Conservation (phyloP, 73 alveolate genomes). For the Paramecium caudatum region DNA sequence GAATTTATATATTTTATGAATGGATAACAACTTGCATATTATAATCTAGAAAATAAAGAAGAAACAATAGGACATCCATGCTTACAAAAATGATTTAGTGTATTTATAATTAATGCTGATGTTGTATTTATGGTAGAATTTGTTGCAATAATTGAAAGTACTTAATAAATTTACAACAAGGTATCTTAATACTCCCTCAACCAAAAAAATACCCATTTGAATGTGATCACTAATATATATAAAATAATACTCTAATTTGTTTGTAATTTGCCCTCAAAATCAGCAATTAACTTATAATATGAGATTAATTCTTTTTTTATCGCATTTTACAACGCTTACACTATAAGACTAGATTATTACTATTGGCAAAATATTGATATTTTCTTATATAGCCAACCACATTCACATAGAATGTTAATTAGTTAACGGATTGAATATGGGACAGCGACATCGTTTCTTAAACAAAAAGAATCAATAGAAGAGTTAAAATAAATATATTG, state of each 20-base stretch:
- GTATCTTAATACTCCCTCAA: conserved; percentile 14
- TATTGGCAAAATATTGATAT: conserved; percentile 23
- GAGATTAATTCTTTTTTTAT: conserved; percentile 65
- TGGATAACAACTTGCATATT: conserved; percentile 62
- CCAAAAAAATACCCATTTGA: conserved; percentile 30
- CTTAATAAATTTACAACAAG: conserved; percentile 36
- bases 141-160: conserved; percentile 43
- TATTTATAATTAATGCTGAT: conserved; percentile 6
- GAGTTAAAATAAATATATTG: conserved; percentile 51
- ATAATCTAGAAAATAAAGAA: neutral
- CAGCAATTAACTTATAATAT: conserved; percentile 73
- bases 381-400: conserved; percentile 72
- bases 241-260: neutral
- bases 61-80: conserved; percentile 72
- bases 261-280: conserved; percentile 43
- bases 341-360: conserved; percentile 5
- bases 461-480: conserved; percentile 27
- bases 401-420: conserved; percentile 54
- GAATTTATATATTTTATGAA: conserved; percentile 65
- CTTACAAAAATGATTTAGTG: conserved; percentile 12
- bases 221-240: conserved; percentile 16
- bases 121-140: conserved; percentile 45
- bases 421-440: conserved; percentile 58
- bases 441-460: conserved; percentile 67
- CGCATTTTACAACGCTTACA: conserved; percentile 63